Conservation (phyloP, 768 basidiomycete genomes). For the Amanita thiersii region DNA sequence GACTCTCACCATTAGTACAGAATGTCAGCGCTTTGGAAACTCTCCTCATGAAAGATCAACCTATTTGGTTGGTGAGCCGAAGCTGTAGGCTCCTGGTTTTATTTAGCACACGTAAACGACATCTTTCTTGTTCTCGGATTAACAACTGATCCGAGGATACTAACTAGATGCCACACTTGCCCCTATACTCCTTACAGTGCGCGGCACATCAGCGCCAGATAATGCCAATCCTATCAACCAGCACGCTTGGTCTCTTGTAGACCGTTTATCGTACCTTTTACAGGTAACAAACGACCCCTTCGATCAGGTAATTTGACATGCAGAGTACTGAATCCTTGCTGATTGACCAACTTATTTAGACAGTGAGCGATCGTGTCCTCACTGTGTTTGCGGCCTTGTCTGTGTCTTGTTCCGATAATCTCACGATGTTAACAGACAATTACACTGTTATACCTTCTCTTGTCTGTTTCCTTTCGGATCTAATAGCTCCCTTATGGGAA, state of each 20-base stretch:
- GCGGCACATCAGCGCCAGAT: conserved; percentile 17
- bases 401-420: conserved; percentile 28
- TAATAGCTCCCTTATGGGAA: conserved; percentile 59
- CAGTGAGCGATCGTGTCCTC: conserved; percentile 14
- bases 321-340: neutral
- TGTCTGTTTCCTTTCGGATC: conserved; percentile 42
- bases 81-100: conserved; percentile 43
- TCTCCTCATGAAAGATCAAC: conserved; percentile 44
- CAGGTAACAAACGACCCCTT: neutral
- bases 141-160: conserved; percentile 6
- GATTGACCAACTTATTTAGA: neutral
- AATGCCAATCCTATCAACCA: conserved; percentile 15
- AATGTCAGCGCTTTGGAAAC: conserved; percentile 27
- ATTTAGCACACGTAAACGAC: conserved; percentile 45
- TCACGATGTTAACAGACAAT: conserved; percentile 33
- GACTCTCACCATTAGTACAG: conserved; percentile 1
- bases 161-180: conserved; percentile 32
- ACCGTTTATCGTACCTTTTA: conserved; percentile 17
- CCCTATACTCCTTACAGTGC: conserved; percentile 31
- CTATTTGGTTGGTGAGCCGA: conserved; percentile 40
- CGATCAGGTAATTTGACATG: neutral
- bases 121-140: conserved; percentile 3
- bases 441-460: conserved; percentile 57
- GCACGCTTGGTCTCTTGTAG: conserved; percentile 34
- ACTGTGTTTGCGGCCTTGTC: conserved; percentile 34